Percentiles rank a stretch among this genome's conserved stretches.
Evolutionary conservation across 352 stramenopile species (phyloP).

Genomic region (Phytopythium boreale): DNA sequence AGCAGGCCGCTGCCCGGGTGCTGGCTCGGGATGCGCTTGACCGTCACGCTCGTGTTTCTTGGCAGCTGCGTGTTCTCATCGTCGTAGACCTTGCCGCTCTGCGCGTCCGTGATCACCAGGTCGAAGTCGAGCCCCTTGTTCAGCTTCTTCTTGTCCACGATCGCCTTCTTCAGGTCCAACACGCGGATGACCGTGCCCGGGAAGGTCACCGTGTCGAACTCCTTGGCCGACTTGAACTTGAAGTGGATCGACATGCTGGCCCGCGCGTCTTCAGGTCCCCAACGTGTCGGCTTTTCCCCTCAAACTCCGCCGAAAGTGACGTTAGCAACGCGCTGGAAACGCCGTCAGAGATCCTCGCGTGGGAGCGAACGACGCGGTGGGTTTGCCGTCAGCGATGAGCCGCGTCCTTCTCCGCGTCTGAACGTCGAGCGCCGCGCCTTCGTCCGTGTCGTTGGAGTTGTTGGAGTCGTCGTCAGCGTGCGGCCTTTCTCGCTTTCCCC

Average conservation of each 20-base stretch:
- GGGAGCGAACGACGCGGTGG: not conserved
- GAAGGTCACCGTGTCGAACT: conserved; percentile 88
- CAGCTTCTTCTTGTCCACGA: conserved; percentile 93
- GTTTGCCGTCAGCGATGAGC: not conserved
- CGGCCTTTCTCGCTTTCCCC: conserved; percentile 1
- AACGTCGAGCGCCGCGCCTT: not conserved
- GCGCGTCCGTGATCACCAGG: conserved; percentile 89
- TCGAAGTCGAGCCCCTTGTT: conserved; percentile 92
- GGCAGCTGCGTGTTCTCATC: conserved; percentile 88
- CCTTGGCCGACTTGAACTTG: conserved; percentile 90
- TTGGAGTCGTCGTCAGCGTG: not conserved
- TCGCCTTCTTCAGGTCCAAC: conserved; percentile 90
- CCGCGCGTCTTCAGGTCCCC: not conserved
- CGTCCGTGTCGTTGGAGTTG: not conserved
- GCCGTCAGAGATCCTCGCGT: not conserved
- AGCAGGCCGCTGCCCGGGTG: conserved; percentile 70
- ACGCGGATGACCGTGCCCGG: conserved; percentile 83
- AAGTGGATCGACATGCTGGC: conserved; percentile 86
- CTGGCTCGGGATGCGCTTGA: conserved; percentile 89
- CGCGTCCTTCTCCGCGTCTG: not conserved
- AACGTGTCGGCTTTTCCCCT: not conserved
- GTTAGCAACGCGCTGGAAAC: too few relatives aligned
- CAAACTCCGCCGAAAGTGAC: not conserved
- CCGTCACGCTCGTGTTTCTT: conserved; percentile 90
- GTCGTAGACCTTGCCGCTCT: conserved; percentile 91